Conservation (phyloP, 805 yeast species). For the Kodamaea fukazawae region DNA sequence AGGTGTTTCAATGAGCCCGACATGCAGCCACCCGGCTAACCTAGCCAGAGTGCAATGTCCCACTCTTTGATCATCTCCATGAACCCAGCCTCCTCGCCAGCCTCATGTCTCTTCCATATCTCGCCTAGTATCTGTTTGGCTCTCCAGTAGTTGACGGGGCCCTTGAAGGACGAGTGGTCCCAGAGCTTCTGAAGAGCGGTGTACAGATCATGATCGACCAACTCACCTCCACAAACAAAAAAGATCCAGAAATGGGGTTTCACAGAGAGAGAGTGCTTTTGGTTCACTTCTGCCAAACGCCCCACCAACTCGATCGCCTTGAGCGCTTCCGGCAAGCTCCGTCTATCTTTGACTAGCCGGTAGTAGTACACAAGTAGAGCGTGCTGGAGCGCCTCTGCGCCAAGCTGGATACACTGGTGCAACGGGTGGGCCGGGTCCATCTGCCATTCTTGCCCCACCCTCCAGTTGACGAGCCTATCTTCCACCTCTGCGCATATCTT, state of each 20-base stretch:
- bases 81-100: constrained; percentile 42
- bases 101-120: constrained; percentile 42
- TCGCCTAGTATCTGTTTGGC: constrained; percentile 53
- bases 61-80: constrained; percentile 55
- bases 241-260: constrained; percentile 50
- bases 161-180: constrained; percentile 23
- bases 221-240: constrained; percentile 36
- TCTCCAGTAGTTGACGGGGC: constrained; percentile 47
- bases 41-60: constrained; percentile 44
- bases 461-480: constrained; percentile 49
- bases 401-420: constrained; percentile 42
- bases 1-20: too few species aligned
- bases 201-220: constrained; percentile 19
- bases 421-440: constrained; percentile 23
- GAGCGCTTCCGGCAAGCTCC: too few species aligned
- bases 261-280: constrained; percentile 14
- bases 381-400: constrained; percentile 39
- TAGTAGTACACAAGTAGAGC: constrained; percentile 44
- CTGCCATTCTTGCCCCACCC: constrained; percentile 38
- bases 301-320: constrained; percentile 6
- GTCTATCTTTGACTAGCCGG: constrained; percentile 38
- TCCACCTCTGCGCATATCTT: constrained; percentile 53
- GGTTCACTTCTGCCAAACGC: not conserved
- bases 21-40: constrained; percentile 16
- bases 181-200: constrained; percentile 30